These are phyloP conservation scores for Primulina tabacum DNA, from an alignment of 257 asterid species.

Conservation along the genomic window DNA sequence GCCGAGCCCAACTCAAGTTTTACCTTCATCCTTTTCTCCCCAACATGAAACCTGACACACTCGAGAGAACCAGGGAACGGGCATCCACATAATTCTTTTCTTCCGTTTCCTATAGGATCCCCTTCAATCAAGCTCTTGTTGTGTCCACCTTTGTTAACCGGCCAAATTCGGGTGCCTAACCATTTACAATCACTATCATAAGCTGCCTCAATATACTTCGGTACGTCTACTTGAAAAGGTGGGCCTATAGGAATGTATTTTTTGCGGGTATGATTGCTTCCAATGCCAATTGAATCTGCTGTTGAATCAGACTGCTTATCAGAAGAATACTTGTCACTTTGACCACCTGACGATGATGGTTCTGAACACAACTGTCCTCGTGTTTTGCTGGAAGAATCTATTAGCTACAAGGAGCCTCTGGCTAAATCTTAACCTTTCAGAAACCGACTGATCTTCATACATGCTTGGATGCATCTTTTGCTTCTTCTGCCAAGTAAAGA, in stretches of 20 bases:
- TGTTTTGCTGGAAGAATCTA: slow-evolving; percentile 40
- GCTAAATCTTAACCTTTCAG: slow-evolving; percentile 68
- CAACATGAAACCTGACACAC: slow-evolving; percentile 53
- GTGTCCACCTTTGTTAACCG: slow-evolving; percentile 33
- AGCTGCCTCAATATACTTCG: slow-evolving; percentile 32
- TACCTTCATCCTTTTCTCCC: slow-evolving; percentile 42
- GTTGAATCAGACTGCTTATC: slow-evolving; percentile 28
- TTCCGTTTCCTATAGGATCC: slow-evolving; percentile 67
- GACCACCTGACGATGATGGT: slow-evolving; percentile 40
- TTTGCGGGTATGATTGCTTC: slow-evolving; percentile 28
- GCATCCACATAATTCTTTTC: slow-evolving; percentile 63
- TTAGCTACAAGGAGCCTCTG: slow-evolving; percentile 57
- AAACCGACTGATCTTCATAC: slow-evolving; percentile 53
- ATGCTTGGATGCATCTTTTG: slow-evolving; percentile 84
- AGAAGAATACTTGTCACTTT: slow-evolving; percentile 24
- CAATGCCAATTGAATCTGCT: slow-evolving; percentile 33
- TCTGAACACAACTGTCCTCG: slow-evolving; percentile 12
- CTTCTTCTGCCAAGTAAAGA: slow-evolving; percentile 53
- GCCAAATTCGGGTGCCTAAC: slow-evolving; percentile 64
- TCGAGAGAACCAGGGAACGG: slow-evolving; percentile 41
- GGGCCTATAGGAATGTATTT: slow-evolving; percentile 44
- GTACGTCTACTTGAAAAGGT: slow-evolving; percentile 48
- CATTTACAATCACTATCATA: slow-evolving; percentile 55
- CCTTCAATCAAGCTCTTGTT: slow-evolving; percentile 41
- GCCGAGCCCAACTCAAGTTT: slow-evolving; percentile 59